phyloP scores from a whole-genome alignment of 2,329 filamentous ascomycete genomes.

The Samsoniella hepiali region DNA sequence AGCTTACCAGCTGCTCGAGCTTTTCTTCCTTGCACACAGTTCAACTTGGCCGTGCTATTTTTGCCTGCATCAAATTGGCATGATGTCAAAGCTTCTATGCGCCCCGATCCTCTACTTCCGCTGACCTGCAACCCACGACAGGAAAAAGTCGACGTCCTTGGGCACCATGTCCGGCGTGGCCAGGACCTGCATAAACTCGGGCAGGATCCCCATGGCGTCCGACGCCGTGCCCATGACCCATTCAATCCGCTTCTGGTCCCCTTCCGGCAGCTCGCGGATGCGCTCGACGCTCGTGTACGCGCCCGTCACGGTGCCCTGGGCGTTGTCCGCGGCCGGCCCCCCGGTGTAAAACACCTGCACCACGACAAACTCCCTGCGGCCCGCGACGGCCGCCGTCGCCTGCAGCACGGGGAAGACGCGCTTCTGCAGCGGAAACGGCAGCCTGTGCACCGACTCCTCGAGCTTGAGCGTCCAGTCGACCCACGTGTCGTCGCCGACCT shows the following conservation, averaged over 20 bases:
- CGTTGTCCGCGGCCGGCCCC: conserved; percentile 36
- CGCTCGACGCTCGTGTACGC: conserved; percentile 65
- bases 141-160: conserved; percentile 69
- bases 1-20: neutral
- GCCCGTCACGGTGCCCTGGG: conserved; percentile 51
- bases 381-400: conserved; percentile 47
- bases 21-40: neutral
- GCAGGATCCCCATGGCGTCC: conserved; percentile 65
- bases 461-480: conserved; percentile 47
- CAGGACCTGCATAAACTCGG: conserved; percentile 62
- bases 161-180: conserved; percentile 60
- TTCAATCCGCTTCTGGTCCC: conserved; percentile 45
- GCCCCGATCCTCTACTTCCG: conserved; percentile 28
- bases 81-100: neutral
- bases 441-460: conserved; percentile 63
- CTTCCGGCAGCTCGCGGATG: conserved; percentile 40
- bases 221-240: conserved; percentile 79
- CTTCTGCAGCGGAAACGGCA: conserved; percentile 58
- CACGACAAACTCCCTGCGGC: conserved; percentile 50
- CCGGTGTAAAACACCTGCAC: conserved; percentile 51
- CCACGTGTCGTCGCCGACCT: conserved; percentile 42
- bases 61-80: neutral
- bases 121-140: conserved; percentile 56
- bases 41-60: neutral
- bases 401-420: conserved; percentile 67